Base-by-base conservation (phyloP, 169 alveolate genomes). In the Plasmodium knowlesi region DNA sequence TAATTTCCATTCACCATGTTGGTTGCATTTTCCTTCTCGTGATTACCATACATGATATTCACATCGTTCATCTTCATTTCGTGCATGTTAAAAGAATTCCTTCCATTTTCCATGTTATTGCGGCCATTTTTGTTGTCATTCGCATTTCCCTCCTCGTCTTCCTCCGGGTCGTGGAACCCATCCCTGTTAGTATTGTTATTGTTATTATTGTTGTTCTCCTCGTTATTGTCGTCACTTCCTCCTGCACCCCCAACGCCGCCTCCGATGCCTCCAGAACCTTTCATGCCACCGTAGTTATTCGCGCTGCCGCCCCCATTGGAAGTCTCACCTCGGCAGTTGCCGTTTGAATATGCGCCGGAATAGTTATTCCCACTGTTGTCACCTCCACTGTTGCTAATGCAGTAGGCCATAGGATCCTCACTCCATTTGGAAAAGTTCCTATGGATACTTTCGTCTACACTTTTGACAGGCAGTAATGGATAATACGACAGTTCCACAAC, bases 11-110 rank as follows among this genome's bases (percentile, higher is more conserved):
- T 74, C 74, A 73, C 32, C 74, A 43, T 50, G 9, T 5, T 76
- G 39, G 32, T 85, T 72, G 28, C 37, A 22, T 19, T 50, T 16
- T 85, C 78, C 53, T 67, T 83, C 5, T 50, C 57, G 41, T 72
- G 78, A 32, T 85, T 39, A 25, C 22, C 43, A 22, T 73, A 28
- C 78, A 74, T 43, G 12, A 30, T 19, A 37, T 53, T 81, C 78
- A 41, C 22, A 74, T 73, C 73, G 57, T 46, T 61, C 28, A 83
- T 46, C 37, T 37, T 84, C 46, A 32, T 84, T 14, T 84, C 93
- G 37, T 30, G 78, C 80, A 84, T 50, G 61, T 72, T 84, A 10
- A 67, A 57, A 19, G 25, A 54, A 67, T 41, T 37, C 57, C 22
- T 25, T 5, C 46, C 83, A 5, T 19, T 74, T 4, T 74, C 43